Evolutionary conservation across 345 rosid genomes (phyloP).

Genomic region (Pistacia vera): DNA sequence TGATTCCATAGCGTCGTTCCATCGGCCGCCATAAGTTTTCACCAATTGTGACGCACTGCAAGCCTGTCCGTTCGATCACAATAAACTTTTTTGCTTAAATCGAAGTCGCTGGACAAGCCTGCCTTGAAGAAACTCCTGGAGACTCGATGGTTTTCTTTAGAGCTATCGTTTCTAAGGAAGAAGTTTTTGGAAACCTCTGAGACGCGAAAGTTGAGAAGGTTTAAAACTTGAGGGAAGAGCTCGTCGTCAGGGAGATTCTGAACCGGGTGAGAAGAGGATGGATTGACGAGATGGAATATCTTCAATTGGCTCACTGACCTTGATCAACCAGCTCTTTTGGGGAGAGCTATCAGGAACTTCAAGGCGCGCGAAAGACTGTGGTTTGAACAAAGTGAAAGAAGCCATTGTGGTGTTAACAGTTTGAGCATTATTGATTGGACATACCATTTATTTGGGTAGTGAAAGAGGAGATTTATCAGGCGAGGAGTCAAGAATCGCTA

Average conservation of each 20-base stretch:
- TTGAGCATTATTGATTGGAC: background rate
- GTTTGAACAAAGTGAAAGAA: background rate
- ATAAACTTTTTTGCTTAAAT: too few relatives aligned
- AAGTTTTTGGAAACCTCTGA: background rate
- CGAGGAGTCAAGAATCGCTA: constrained; percentile 28
- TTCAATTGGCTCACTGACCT: constrained; percentile 13
- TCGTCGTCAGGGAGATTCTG: background rate
- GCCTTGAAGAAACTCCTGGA: background rate
- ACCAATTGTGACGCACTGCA: constrained; percentile 1
- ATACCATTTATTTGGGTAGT: background rate
- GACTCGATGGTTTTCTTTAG: background rate
- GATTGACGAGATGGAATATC: constrained; percentile 8
- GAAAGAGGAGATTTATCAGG: constrained; percentile 8
- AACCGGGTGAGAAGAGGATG: background rate
- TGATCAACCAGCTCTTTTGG: constrained; percentile 18
- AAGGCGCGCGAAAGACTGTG: constrained; percentile 10
- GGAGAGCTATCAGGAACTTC: background rate
- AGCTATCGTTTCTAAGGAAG: background rate
- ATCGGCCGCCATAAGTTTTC: background rate
- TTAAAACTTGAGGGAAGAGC: constrained; percentile 8
- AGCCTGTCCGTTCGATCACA: background rate
- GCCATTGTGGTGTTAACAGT: background rate
- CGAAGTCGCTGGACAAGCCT: background rate
- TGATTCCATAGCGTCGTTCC: background rate
- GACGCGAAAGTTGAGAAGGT: constrained; percentile 8